Evolutionary conservation across 148 eudicot species (phyloP).

Genomic region (Diospyros kaki): DNA sequence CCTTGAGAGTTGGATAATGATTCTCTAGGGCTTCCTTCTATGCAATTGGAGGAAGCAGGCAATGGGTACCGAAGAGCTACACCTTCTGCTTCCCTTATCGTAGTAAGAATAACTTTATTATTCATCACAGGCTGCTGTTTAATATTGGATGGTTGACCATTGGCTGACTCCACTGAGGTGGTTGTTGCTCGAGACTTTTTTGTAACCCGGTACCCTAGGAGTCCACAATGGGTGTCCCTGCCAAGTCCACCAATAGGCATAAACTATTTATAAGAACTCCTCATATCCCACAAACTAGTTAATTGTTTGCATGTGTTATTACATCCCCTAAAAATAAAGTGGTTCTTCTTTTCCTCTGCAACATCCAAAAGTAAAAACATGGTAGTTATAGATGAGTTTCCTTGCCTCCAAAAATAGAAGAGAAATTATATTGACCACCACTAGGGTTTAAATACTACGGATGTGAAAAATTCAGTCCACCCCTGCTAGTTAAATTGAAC

Average conservation of each 20-base stretch:
- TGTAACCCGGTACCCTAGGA: constrained; percentile 59
- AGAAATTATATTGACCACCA: too few relatives aligned
- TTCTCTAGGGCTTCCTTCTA: constrained; percentile 6
- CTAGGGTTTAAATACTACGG: too few relatives aligned
- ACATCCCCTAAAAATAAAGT: background rate
- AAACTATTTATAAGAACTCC: background rate
- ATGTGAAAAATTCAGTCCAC: too few relatives aligned
- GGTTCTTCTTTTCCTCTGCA: background rate
- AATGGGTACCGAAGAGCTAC: background rate
- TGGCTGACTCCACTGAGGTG: constrained; percentile 19
- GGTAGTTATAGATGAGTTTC: too few relatives aligned
- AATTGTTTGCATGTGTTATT: background rate
- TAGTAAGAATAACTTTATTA: constrained; percentile 23
- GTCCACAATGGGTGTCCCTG: constrained; percentile 87
- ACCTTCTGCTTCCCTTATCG: constrained; percentile 13
- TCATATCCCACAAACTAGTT: background rate
- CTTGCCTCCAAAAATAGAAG: too few relatives aligned
- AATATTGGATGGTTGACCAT: constrained; percentile 18
- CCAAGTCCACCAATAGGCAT: constrained; percentile 19
- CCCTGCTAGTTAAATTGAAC: too few relatives aligned
- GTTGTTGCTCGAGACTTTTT: constrained; percentile 32
- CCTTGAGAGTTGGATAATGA: constrained; percentile 14
- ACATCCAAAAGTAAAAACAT: background rate
- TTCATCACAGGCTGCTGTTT: constrained; percentile 23
- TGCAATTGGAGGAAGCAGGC: constrained; percentile 15